A percentile compares a stretch with the other conserved stretches of the same genome.
These are phyloP conservation scores for Coffea humblotiana DNA, from an alignment of 305 asterid genomes.

Conservation along the genomic window DNA sequence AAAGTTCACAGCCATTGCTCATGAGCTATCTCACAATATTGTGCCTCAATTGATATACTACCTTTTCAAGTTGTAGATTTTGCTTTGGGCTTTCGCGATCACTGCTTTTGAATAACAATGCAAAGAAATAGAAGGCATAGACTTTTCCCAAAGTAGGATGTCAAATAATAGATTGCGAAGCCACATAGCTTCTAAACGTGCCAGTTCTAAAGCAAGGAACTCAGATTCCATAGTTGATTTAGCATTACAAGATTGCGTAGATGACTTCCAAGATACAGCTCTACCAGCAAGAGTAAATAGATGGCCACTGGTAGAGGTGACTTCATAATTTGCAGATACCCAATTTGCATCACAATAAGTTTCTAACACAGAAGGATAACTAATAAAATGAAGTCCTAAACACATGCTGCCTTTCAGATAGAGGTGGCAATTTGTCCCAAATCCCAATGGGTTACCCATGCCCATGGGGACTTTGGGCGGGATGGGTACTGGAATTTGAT, in stretches of 20 bases:
- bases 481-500: too few species aligned
- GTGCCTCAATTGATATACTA: neutral
- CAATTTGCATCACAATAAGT: neutral
- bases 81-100: neutral
- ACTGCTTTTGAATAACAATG: neutral
- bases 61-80: neutral
- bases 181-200: neutral
- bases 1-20: neutral
- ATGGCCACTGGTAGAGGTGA: neutral
- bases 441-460: too few species aligned
- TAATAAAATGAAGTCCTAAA: neutral
- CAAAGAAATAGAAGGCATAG: neutral
- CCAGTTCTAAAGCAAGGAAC: neutral
- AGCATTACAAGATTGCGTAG: too few species aligned
- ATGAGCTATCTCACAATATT: neutral
- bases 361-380: neutral
- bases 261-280: too few species aligned
- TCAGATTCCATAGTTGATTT: too few species aligned
- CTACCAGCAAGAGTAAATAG: neutral
- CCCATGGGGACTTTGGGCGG: too few species aligned
- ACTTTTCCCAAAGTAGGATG: neutral
- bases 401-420: neutral
- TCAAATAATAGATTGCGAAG: neutral
- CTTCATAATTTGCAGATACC: neutral
- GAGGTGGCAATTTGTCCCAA: too few species aligned